phyloP scores from a whole-genome alignment of 768 basidiomycete species.

The Phylloporus arenicola region DNA sequence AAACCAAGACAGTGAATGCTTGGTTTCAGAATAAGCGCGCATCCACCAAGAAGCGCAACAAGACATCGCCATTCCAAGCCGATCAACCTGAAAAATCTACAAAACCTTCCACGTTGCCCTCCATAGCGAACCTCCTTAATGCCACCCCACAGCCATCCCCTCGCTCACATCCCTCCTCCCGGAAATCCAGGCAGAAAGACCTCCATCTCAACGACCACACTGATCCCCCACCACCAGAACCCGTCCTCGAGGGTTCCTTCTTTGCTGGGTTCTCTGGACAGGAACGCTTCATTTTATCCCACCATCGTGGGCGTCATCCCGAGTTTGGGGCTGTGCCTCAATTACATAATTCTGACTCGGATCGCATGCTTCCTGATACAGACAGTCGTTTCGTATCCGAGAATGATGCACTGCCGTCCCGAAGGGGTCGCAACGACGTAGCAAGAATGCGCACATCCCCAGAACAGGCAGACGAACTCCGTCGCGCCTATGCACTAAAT shows the following conservation, averaged over 20 bases:
- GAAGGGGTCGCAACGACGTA: constrained; percentile 27
- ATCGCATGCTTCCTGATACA: constrained; percentile 46
- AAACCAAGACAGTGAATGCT: constrained; percentile 79
- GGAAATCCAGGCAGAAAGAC: constrained; percentile 31
- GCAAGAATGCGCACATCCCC: constrained; percentile 56
- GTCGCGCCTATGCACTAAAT: constrained; percentile 56
- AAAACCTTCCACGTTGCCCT: constrained; percentile 31
- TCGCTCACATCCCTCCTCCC: constrained; percentile 23
- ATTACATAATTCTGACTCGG: constrained; percentile 40
- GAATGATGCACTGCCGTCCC: constrained; percentile 37
- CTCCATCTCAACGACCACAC: constrained; percentile 26
- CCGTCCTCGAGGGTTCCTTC: constrained; percentile 26
- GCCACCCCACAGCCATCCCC: constrained; percentile 26
- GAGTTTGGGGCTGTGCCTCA: constrained; percentile 20
- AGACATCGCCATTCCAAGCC: constrained; percentile 32
- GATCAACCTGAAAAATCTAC: constrained; percentile 17
- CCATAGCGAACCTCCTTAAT: constrained; percentile 39
- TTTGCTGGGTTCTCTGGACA: constrained; percentile 28
- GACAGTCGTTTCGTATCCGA: constrained; percentile 49
- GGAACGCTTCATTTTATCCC: constrained; percentile 30
- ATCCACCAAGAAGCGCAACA: constrained; percentile 67
- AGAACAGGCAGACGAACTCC: constrained; percentile 65
- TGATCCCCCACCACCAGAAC: constrained; percentile 13
- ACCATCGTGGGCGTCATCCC: constrained; percentile 29
- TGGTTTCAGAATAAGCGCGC: constrained; percentile 88